Percentiles rank a stretch among this genome's conserved stretches.
Conservation (phyloP, 1,284 basidiomycete genomes). For the Peniophora sp. region DNA sequence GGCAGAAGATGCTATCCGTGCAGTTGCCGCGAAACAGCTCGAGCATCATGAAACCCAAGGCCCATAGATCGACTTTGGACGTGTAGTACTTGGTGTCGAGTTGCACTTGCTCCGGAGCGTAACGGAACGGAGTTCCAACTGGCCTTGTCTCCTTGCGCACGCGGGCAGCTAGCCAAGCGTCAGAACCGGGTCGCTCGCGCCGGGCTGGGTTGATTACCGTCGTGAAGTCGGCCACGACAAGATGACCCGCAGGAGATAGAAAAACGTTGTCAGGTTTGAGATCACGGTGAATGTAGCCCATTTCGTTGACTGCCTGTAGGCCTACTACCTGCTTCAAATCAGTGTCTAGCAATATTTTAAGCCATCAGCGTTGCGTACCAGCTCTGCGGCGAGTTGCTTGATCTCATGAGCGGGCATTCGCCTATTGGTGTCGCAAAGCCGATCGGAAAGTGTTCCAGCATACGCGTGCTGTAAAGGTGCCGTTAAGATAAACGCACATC, state of each 20-base stretch:
- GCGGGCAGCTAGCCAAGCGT: background rate
- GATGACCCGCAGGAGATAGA: constrained; percentile 8
- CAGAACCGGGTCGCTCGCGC: background rate
- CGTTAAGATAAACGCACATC: background rate
- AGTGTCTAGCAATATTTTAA: background rate
- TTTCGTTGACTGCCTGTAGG: constrained; percentile 5
- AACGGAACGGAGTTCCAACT: background rate
- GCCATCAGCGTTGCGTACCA: constrained; percentile 4
- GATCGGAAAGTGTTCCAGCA: constrained; percentile 8
- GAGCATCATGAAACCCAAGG: constrained; percentile 10
- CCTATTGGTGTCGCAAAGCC: constrained; percentile 3
- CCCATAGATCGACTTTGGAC: constrained; percentile 10
- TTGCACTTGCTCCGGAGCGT: constrained; percentile 8
- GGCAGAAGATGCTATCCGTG: background rate
- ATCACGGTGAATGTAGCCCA: constrained; percentile 9
- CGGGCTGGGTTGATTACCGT: constrained; percentile 5
- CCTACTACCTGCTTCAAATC: constrained; percentile 4
- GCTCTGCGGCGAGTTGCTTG: constrained; percentile 11
- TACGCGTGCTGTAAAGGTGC: constrained; percentile 6
- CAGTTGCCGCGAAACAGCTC: constrained; percentile 6
- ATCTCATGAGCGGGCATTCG: constrained; percentile 1
- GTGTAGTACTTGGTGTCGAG: constrained; percentile 7
- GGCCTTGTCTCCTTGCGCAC: background rate
- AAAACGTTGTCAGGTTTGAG: constrained; percentile 12
- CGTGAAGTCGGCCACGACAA: constrained; percentile 10